Percentiles rank a stretch among this genome's conserved stretches.
Conservation (phyloP, 257 asterid genomes). For the Lithospermum erythrorhizon region DNA sequence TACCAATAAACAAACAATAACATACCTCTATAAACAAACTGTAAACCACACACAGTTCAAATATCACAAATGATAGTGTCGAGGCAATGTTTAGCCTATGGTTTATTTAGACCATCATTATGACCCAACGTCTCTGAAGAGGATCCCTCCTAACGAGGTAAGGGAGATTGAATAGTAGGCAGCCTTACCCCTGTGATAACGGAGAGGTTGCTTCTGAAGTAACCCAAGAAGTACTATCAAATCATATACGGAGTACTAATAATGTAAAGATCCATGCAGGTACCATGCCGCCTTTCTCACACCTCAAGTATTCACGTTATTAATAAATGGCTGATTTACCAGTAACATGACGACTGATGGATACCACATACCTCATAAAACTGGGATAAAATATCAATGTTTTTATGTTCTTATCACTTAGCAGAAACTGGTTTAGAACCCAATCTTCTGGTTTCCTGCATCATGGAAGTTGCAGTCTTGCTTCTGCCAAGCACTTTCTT, state of each 20-base stretch:
- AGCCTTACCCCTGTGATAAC: no score
- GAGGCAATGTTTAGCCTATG: not conserved
- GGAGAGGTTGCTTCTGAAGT: no score
- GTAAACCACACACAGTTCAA: not conserved
- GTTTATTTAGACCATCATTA: no score
- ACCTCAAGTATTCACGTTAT: not conserved
- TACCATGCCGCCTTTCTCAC: not conserved
- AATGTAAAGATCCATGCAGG: not conserved
- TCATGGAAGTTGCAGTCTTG: conserved; percentile 36
- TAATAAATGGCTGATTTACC: no score
- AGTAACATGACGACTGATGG: not conserved
- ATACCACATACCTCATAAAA: not conserved
- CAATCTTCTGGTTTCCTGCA: conserved; percentile 18
- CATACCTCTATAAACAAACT: not conserved
- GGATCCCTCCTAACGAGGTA: no score
- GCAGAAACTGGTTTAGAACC: conserved; percentile 2
- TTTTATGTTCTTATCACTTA: not conserved
- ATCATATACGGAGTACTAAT: not conserved
- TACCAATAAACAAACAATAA: not conserved
- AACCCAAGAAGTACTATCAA: not conserved
- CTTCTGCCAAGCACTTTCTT: conserved; percentile 39
- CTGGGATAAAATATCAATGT: not conserved
- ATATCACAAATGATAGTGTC: not conserved
- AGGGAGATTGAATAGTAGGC: no score
- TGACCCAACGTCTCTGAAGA: no score